These are phyloP conservation scores for Moricandia arvensis DNA, from an alignment of 345 rosid species.

Conservation along the genomic window DNA sequence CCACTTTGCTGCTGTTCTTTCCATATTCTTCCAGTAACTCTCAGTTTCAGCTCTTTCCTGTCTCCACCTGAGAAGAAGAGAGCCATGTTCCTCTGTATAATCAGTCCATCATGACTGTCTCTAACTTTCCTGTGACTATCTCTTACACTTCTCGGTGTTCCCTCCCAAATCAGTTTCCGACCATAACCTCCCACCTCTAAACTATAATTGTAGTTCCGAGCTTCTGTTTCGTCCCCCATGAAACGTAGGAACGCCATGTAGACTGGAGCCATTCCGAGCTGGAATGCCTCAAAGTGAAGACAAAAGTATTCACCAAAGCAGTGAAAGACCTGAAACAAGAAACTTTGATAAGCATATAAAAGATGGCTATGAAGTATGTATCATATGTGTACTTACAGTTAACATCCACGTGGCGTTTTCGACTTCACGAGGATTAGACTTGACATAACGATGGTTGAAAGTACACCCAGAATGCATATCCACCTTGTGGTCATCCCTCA, in stretches of 20 bases:
- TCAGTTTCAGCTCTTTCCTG: conserved; percentile 82
- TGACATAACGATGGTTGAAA: conserved; percentile 96
- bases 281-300: conserved; percentile 94
- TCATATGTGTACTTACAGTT: conserved; percentile 52
- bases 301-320: conserved; percentile 95
- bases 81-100: conserved; percentile 88
- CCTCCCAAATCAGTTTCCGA: conserved; percentile 87
- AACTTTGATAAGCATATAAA: conserved; percentile 1
- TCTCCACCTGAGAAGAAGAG: conserved; percentile 96
- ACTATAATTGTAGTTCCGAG: conserved; percentile 85
- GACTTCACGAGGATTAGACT: conserved; percentile 97
- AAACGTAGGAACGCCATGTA: conserved; percentile 92
- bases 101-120: conserved; percentile 88
- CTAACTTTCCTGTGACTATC: conserved; percentile 91
- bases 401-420: conserved; percentile 98
- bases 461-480: conserved; percentile 98
- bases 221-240: conserved; percentile 90
- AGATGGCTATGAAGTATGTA: too few species aligned
- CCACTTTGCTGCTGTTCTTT: conserved; percentile 85
- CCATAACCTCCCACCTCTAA: conserved; percentile 93
- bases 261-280: conserved; percentile 92
- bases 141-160: conserved; percentile 81
- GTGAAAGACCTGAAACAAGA: conserved; percentile 59
- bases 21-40: conserved; percentile 93
- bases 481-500: conserved; percentile 94